Conservation (phyloP, 768 basidiomycete genomes). For the Tylopilus sp. region DNA sequence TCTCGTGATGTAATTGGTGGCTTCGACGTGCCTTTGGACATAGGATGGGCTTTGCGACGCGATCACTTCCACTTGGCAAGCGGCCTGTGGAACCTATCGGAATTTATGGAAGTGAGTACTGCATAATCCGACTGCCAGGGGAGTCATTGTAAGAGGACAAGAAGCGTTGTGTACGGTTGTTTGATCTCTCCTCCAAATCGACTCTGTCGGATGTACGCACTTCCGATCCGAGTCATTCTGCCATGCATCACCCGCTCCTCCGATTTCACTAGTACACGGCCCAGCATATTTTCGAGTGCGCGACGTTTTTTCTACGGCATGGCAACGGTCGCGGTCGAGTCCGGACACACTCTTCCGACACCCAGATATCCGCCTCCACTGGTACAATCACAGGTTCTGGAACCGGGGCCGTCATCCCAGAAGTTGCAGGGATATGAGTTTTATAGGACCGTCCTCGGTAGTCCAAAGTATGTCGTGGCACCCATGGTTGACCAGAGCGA, state of each 20-base stretch:
- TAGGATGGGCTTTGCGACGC: too few species aligned
- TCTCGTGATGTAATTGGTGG: too few species aligned
- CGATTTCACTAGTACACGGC: not conserved
- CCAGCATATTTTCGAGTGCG: not conserved
- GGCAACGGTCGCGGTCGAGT: conserved; percentile 1
- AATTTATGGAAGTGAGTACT: too few species aligned
- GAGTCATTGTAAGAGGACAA: not conserved
- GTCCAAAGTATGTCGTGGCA: conserved; percentile 87
- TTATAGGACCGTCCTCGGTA: conserved; percentile 72
- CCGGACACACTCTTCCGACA: not conserved
- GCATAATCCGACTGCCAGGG: too few species aligned
- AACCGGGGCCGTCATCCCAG: not conserved
- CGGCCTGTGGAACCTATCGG: too few species aligned
- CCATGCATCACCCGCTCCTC: conserved; percentile 5
- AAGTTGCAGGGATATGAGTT: conserved; percentile 81
- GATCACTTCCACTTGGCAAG: too few species aligned
- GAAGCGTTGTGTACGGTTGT: conserved; percentile 4
- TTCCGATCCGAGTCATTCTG: conserved; percentile 1
- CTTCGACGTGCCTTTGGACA: too few species aligned
- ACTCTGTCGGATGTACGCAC: not conserved
- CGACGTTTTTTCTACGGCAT: conserved; percentile 7
- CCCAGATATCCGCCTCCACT: not conserved
- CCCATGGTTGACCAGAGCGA: conserved; percentile 99
- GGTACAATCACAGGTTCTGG: not conserved
- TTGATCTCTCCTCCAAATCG: not conserved